Percentiles rank a stretch among this genome's conserved stretches.
Evolutionary conservation across 164 flowering plant species (phyloP).

Genomic region (Vitis cinerea): DNA sequence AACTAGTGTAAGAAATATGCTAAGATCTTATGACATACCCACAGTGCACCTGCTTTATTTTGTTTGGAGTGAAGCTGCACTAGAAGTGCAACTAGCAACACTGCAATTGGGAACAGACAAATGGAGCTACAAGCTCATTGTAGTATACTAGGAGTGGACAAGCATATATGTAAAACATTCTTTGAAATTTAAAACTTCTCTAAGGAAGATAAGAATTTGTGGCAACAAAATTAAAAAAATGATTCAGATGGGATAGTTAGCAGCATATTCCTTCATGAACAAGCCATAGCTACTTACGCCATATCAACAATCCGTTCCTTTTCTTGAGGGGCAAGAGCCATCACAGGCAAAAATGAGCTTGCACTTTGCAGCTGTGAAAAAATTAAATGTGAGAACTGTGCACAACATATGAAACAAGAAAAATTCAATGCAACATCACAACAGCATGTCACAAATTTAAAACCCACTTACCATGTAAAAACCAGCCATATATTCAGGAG

Average conservation of each 20-base stretch:
- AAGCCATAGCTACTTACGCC: slow-evolving; percentile 68
- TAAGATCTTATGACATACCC: too few species aligned
- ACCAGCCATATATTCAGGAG: slow-evolving; percentile 99
- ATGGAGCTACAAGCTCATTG: too few species aligned
- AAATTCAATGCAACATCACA: neutral
- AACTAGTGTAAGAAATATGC: too few species aligned
- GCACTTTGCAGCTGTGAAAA: slow-evolving; percentile 87
- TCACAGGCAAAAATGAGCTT: slow-evolving; percentile 96
- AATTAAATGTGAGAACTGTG: slow-evolving; percentile 1
- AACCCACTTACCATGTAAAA: slow-evolving; percentile 69
- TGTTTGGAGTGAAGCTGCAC: too few species aligned
- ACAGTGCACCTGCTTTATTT: too few species aligned
- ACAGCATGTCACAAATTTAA: neutral
- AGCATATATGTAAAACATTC: neutral
- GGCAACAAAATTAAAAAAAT: too few species aligned
- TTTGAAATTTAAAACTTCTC: neutral
- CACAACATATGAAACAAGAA: neutral
- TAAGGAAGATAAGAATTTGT: neutral
- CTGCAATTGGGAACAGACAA: too few species aligned
- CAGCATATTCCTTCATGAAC: neutral
- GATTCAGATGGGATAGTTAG: neutral
- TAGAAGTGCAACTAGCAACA: too few species aligned
- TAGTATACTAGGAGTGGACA: too few species aligned
- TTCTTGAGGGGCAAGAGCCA: slow-evolving; percentile 99
- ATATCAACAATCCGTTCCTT: slow-evolving; percentile 85